Conservation (phyloP, 768 basidiomycete species). For the Termitomyces sp. region DNA sequence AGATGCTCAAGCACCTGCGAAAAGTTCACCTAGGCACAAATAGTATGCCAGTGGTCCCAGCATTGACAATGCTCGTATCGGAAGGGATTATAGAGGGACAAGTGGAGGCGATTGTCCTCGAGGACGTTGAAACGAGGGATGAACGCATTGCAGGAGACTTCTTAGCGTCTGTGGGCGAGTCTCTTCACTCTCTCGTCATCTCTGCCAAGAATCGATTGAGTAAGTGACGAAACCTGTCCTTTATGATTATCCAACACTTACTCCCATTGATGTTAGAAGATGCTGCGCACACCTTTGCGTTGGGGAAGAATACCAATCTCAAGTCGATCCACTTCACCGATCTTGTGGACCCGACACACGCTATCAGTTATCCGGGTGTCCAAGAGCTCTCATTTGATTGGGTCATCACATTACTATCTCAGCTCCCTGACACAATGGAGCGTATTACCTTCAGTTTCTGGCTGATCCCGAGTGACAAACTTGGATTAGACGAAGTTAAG, state of each 20-base stretch:
- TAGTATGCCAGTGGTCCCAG: constrained; percentile 2
- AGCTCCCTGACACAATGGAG: constrained; percentile 2
- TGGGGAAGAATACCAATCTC: constrained; percentile 3
- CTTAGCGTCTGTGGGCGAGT: not conserved
- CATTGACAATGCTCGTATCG: constrained; percentile 4
- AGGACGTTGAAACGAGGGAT: constrained; percentile 2
- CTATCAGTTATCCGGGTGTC: not conserved
- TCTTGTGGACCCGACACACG: constrained; percentile 10
- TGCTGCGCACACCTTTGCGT: not conserved
- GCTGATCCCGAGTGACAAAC: constrained; percentile 10
- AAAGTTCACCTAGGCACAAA: constrained; percentile 5
- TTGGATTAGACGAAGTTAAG: constrained; percentile 2
- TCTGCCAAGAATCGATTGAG: constrained; percentile 7
- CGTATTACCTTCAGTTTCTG: constrained; percentile 9
- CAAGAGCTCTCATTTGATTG: constrained; percentile 5
- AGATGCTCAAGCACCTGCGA: constrained; percentile 1
- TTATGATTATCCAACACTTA: not conserved
- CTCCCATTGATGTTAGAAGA: not conserved
- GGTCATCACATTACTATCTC: constrained; percentile 5
- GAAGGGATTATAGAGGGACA: not conserved
- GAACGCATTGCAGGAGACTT: not conserved
- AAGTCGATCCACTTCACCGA: constrained; percentile 8
- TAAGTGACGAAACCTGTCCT: not conserved
- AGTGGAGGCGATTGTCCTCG: constrained; percentile 1
- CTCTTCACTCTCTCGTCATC: constrained; percentile 6